Evolutionary conservation across 768 basidiomycete species (phyloP), one percentile per base, ranked within the genome.

Genomic region (Rhizopogon vesiculosus): DNA sequence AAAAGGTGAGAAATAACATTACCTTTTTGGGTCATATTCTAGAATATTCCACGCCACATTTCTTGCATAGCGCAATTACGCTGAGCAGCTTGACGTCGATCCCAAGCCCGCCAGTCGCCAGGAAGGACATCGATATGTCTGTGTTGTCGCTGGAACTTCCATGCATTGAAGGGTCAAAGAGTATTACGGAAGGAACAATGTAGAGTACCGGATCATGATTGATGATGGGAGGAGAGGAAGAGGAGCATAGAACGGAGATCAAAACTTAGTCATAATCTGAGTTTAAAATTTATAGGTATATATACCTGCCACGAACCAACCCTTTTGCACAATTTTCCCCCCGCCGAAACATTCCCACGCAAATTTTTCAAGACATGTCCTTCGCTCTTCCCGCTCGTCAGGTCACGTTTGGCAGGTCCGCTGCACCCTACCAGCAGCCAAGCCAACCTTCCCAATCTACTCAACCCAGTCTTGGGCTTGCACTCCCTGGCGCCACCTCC

Each of bases 361-460:
- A 57, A 53, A 62, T 59, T 54, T 58, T 63, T 54, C 2, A 29
- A 41, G 18, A 31, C 29, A 79, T 80, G 78, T 80, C 79, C 45
- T 87, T 86, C 65, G 84, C 85, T 35, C 78, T 91, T 53, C 87
- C 88, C 59, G 82, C 89, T 58, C 88, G 89, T 64, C 89, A 87
- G 64, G 81, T 91, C 61, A 89, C 83, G 52, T 89, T 91, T 65
- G 86, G 85, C 54, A 82, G 89, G 56, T 73, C 86, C 50, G 83
- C 79, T 59, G 76, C 72, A 46, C 65, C 76, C 8, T 69, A 72
- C 35, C 73, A 77, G 44, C 74, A 73, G 46, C 77, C 79, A 50
- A 76, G 72, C 57, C 62, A 63, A 2, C 74, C 74, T 7, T 79
- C 74, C 9, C 64, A 72, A 59, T 45, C 59, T 46, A 53, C 73